A percentile compares a stretch with the other conserved stretches of the same genome.
phyloP scores from a whole-genome alignment of 176 grass and related monocot genomes.

The Triticum urartu region DNA sequence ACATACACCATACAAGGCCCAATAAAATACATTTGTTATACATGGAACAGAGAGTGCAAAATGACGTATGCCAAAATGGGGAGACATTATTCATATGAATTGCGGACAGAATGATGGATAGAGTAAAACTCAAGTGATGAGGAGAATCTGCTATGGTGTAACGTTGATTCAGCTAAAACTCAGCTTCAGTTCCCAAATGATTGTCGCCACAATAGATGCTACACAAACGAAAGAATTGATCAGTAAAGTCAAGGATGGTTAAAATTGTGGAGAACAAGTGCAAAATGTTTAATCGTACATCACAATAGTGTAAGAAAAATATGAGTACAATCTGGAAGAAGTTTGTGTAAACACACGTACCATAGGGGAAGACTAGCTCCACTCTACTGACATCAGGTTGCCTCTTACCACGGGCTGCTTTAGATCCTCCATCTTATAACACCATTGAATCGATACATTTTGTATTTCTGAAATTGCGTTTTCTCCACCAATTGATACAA shows the following conservation, averaged over 20 bases:
- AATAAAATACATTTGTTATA: too few relatives aligned
- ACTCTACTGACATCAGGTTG: not conserved
- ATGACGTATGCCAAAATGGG: too few relatives aligned
- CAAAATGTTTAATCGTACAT: too few relatives aligned
- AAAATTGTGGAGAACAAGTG: not conserved
- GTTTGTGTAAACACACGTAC: not conserved
- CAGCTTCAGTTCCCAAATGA: not conserved
- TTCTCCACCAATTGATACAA: not conserved
- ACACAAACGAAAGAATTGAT: not conserved
- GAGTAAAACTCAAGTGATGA: too few relatives aligned
- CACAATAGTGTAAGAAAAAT: not conserved
- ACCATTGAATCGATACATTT: rapidly evolving
- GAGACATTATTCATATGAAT: too few relatives aligned
- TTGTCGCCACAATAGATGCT: not conserved
- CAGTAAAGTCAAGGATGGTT: not conserved
- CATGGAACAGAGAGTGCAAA: too few relatives aligned
- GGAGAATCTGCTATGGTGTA: not conserved
- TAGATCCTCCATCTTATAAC: not conserved
- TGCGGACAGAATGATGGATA: too few relatives aligned
- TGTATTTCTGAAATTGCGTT: not conserved
- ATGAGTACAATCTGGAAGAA: not conserved
- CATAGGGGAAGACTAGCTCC: not conserved
- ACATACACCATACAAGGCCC: too few relatives aligned
- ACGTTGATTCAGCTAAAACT: not conserved
- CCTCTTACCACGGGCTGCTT: not conserved